phyloP scores from a whole-genome alignment of 441 rosid species.

The Erysimum pusillum region DNA sequence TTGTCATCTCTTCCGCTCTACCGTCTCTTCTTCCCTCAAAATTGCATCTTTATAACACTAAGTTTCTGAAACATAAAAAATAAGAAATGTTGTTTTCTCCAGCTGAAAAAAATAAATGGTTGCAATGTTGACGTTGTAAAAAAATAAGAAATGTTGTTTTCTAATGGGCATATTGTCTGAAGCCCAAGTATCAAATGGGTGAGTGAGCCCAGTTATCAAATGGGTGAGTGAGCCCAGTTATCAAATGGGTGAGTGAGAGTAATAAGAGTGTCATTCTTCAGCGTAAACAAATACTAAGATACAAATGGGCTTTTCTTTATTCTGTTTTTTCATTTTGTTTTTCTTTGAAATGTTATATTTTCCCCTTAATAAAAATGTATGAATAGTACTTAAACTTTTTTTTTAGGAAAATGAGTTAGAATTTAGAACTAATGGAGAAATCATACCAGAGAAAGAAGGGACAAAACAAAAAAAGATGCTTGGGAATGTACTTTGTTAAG shows the following conservation, averaged over 20 bases:
- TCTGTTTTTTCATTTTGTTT: neutral
- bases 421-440: constrained; percentile 6
- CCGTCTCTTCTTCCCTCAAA: too few species aligned
- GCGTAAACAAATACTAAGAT: neutral
- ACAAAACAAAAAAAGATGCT: constrained; percentile 53
- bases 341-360: neutral
- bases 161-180: neutral
- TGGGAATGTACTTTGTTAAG: constrained; percentile 48
- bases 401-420: neutral
- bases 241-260: neutral
- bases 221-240: neutral
- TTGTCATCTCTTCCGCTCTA: too few species aligned
- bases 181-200: too few species aligned
- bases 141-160: too few species aligned
- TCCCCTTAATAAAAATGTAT: neutral
- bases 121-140: too few species aligned
- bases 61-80: too few species aligned
- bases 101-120: too few species aligned
- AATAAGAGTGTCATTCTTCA: neutral
- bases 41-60: too few species aligned
- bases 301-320: constrained; percentile 6
- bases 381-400: neutral
- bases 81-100: too few species aligned
- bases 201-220: neutral
- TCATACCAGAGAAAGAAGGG: constrained; percentile 11